These are phyloP conservation scores for Chaetothyriales sp. DNA, from an alignment of 2,329 filamentous ascomycete genomes.

Conservation along the genomic window DNA sequence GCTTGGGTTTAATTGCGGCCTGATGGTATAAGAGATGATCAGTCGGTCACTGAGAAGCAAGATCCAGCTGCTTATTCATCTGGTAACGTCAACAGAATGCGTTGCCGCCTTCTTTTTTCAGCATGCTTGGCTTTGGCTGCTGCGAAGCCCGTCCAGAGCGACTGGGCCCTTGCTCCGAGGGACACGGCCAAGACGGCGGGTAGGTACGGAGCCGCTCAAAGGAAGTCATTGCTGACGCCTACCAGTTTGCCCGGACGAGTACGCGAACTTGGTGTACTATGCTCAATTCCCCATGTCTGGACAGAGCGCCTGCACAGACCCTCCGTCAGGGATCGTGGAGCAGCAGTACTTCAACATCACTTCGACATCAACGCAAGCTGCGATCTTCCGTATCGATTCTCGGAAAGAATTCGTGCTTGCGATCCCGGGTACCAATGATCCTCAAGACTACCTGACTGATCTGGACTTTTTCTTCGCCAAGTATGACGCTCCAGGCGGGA, in stretches of 20 bases:
- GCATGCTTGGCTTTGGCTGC: neutral
- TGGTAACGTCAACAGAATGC: neutral
- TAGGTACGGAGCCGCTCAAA: neutral
- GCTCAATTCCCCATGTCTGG: neutral
- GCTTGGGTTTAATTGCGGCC: too few species aligned
- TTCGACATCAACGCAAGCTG: neutral
- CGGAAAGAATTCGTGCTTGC: neutral
- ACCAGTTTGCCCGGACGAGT: neutral
- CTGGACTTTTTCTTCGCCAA: neutral
- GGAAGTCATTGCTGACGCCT: neutral
- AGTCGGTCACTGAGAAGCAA: too few species aligned
- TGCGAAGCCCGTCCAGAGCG: neutral
- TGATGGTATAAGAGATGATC: too few species aligned
- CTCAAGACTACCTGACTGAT: neutral
- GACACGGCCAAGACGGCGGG: neutral
- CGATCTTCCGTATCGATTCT: neutral
- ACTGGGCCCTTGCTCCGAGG: neutral
- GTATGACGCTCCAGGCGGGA: neutral
- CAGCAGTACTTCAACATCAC: neutral
- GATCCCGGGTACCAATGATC: neutral
- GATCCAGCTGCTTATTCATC: too few species aligned
- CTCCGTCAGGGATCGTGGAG: neutral
- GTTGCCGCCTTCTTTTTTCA: neutral
- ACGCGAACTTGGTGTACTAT: neutral
- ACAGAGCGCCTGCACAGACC: neutral